A percentile compares a stretch with the other conserved stretches of the same genome.
Conservation (phyloP, 768 basidiomycete genomes). For the Hygrocybe coccinea region DNA sequence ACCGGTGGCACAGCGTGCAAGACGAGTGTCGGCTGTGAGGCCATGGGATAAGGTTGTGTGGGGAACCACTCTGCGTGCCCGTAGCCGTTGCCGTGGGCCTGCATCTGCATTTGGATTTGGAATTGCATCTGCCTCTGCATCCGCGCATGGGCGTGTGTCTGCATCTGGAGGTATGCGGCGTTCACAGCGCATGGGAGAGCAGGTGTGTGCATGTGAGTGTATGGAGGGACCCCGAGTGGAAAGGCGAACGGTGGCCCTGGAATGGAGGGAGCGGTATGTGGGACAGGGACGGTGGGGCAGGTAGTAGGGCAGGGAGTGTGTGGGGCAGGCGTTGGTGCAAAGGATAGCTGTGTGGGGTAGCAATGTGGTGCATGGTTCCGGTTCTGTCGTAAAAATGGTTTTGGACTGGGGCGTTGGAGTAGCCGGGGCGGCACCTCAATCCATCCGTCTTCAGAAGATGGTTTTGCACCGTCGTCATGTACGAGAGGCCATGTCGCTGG, state of each 20-base stretch:
- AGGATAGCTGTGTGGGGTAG: background rate
- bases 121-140: slow-evolving; percentile 9
- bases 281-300: background rate
- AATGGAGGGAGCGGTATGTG: background rate
- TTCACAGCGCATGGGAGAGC: background rate
- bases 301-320: background rate
- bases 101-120: slow-evolving; percentile 10
- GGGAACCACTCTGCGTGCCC: slow-evolving; percentile 3
- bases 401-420: background rate
- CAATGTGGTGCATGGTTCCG: background rate
- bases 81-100: background rate
- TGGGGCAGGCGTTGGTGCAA: slow-evolving; percentile 2
- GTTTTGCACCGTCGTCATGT: background rate
- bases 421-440: slow-evolving; percentile 6
- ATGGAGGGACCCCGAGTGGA: no score
- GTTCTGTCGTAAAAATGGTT: background rate
- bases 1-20: no score
- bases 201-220: slow-evolving; percentile 5
- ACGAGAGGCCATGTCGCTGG: background rate
- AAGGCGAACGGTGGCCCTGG: background rate
- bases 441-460: background rate
- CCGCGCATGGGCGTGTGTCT: background rate
- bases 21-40: background rate
- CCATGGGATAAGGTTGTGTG: background rate
- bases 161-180: background rate